Evolutionary conservation across 148 eudicot genomes (phyloP).

Genomic region (Chenopodium quinoa): DNA sequence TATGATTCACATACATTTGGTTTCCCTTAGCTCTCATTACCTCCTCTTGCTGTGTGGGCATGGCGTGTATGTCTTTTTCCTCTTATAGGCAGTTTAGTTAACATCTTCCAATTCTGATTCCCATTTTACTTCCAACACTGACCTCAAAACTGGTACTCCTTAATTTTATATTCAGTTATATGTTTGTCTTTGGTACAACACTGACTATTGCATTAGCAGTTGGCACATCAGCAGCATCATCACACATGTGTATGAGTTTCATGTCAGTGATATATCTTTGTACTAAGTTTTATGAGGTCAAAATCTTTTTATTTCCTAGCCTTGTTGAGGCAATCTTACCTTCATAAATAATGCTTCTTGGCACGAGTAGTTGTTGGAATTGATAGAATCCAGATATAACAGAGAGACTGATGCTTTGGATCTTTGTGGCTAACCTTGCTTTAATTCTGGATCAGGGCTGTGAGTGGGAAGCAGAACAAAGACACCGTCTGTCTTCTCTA

Average conservation of each 20-base stretch:
- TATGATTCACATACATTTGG: not conserved
- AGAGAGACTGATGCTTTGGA: constrained; percentile 4
- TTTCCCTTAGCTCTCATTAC: not conserved
- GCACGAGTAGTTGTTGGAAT: not conserved
- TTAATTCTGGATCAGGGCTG: constrained; percentile 37
- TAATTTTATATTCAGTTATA: not conserved
- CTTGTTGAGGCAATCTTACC: not conserved
- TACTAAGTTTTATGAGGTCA: constrained; percentile 55
- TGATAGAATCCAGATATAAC: not conserved
- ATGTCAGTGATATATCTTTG: constrained; percentile 45
- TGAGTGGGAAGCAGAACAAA: constrained; percentile 44
- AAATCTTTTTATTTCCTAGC: constrained; percentile 13
- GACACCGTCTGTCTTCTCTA: constrained; percentile 59
- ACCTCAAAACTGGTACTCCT: not conserved
- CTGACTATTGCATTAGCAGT: constrained; percentile 53
- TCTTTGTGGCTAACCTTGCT: not conserved
- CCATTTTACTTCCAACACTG: not conserved
- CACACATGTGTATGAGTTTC: constrained; percentile 43
- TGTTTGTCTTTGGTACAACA: constrained; percentile 11
- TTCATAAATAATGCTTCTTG: not conserved
- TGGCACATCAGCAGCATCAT: constrained; percentile 48
- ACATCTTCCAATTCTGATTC: not conserved
- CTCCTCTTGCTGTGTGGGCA: not conserved
- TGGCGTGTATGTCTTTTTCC: not conserved
- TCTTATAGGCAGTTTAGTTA: not conserved